Evolutionary conservation across 73 alveolate species (phyloP).

Genomic region (Paramecium primaurelia): DNA sequence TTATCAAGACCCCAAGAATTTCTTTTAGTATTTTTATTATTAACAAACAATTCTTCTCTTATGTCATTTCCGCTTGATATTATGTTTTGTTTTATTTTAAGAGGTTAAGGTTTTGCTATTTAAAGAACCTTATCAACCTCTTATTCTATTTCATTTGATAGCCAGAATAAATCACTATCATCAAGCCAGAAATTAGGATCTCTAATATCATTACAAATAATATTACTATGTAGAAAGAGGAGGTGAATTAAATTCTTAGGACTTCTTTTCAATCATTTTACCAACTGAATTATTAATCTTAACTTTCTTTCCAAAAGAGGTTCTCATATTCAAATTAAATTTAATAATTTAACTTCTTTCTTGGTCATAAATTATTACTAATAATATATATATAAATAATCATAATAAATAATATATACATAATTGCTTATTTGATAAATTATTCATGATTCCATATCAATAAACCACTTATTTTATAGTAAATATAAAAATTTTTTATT

Average conservation of each 20-base stretch:
- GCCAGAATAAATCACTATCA: background rate
- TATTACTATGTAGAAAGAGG: background rate
- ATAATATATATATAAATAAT: no score
- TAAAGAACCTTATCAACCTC: background rate
- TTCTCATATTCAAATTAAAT: background rate
- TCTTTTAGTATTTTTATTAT: background rate
- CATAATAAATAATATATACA: no score
- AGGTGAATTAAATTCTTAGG: background rate
- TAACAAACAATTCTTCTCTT: background rate
- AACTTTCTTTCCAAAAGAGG: background rate
- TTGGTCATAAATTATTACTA: background rate
- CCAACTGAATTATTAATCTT: background rate
- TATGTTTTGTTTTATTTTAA: background rate
- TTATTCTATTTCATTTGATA: background rate
- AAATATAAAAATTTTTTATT: no score
- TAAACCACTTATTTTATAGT: no score
- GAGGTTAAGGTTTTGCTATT: background rate
- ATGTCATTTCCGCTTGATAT: background rate
- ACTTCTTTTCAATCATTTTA: background rate
- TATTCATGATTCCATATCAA: no score
- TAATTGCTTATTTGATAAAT: no score
- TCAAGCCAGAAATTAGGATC: background rate
- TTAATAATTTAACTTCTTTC: background rate
- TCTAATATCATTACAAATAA: background rate
- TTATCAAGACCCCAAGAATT: background rate